These are phyloP conservation scores for Penicillium sp. DNA, from an alignment of 2,329 filamentous ascomycete species.

Conservation along the genomic window DNA sequence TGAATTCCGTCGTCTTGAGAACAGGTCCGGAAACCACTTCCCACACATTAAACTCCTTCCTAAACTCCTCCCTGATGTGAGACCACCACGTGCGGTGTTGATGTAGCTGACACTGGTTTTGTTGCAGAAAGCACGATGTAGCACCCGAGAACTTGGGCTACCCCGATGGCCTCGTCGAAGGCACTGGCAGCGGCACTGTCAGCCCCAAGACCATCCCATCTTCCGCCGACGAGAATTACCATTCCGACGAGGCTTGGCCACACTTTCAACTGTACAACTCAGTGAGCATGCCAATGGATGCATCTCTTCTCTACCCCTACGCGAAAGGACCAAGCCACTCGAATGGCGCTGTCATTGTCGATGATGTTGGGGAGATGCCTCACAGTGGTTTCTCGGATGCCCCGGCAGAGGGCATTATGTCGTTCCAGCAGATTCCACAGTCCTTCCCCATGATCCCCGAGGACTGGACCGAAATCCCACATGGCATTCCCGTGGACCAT, in stretches of 20 bases:
- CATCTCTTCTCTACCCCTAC: constrained; percentile 28
- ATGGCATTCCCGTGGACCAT: constrained; percentile 12
- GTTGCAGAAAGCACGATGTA: constrained; percentile 26
- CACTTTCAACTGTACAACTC: constrained; percentile 32
- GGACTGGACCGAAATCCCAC: constrained; percentile 21
- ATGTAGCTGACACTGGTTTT: constrained; percentile 10
- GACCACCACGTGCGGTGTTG: background rate
- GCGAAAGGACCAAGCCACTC: constrained; percentile 23
- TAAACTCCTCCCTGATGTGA: background rate
- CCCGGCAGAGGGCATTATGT: constrained; percentile 24
- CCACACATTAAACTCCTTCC: background rate
- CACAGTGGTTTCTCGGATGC: constrained; percentile 25
- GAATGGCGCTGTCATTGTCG: constrained; percentile 30
- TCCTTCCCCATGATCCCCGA: constrained; percentile 25
- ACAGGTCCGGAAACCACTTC: constrained; percentile 20
- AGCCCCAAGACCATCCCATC: constrained; percentile 32
- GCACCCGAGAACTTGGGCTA: constrained; percentile 28
- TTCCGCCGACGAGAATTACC: constrained; percentile 33
- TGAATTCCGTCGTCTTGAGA: constrained; percentile 21
- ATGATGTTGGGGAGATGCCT: constrained; percentile 27
- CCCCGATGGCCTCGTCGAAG: constrained; percentile 24
- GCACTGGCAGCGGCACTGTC: constrained; percentile 30
- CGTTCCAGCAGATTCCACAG: constrained; percentile 26
- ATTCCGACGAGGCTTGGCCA: constrained; percentile 32
- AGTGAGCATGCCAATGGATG: constrained; percentile 28